Evolutionary conservation across 192 early-diverging fungal genomes (phyloP), one percentile per base, ranked within the genome.

Genomic region (Rhizophagus clarus): DNA sequence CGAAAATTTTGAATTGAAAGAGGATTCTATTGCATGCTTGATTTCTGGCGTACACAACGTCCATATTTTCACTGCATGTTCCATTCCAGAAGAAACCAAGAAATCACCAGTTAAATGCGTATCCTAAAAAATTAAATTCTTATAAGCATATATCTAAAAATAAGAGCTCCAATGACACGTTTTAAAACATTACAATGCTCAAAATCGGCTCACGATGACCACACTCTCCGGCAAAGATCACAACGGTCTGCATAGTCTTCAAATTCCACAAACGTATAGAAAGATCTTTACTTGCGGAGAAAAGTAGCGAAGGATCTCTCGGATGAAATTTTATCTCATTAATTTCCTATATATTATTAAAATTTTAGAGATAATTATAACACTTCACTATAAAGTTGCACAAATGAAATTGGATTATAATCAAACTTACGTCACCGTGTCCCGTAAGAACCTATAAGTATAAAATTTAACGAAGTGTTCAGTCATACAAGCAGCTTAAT

Each of bases 311-410:
- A 9, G 66, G 77, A 15, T 40, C 26, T 34, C 20, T 47, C 0
- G 45, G 77, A 22, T 78, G 77, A 69, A 78, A 78, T 56, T 69
- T 78, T 10, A 78, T 31, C 8, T 78, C 77, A 69, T 78, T 78
- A 34, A 78, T 69, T 62, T 78, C 76, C 76, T 78, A 22, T 37
- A 66, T 26, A 68, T 40, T 17, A 9, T 45, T 37, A 24, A 32
- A n/a, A 17, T 28, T 40, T 42, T n/a, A 22, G 42, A 40, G 42
- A 1, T 11, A 37, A n/a, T 32, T 37, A 22, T 5, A 11, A 63
- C 11, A 7, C 7, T n/a, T 40, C 8, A 9, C 7, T 4, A 61
- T 10, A 51, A n/a, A 56, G 56, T 51, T 49, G 15, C 6, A 26
- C 22, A 11, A 32, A 47, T 28, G 3, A 37, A 31, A 62, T 40